These are phyloP conservation scores for Candida nonsorbophila DNA, from an alignment of 805 yeast genomes.

Conservation along the genomic window DNA sequence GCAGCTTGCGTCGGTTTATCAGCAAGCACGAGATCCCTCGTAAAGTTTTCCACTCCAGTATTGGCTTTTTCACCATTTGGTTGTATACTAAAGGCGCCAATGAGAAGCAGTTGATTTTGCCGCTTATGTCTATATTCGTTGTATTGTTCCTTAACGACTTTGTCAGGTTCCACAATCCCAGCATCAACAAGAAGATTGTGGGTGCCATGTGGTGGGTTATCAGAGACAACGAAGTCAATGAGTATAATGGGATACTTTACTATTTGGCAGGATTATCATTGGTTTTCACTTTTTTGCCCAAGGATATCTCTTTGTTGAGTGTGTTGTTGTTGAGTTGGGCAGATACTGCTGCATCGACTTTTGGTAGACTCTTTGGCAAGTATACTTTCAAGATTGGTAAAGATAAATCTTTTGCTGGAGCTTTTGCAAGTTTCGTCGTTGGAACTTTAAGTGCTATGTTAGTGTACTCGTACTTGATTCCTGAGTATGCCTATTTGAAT, in stretches of 20 bases:
- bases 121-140: constrained; percentile 51
- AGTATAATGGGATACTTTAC: constrained; percentile 83
- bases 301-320: constrained; percentile 75
- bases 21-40: constrained; percentile 86
- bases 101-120: constrained; percentile 52
- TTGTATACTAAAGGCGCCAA: constrained; percentile 61
- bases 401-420: constrained; percentile 85
- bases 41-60: constrained; percentile 81
- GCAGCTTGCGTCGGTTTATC: constrained; percentile 31
- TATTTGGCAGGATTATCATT: constrained; percentile 74
- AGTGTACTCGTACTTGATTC: constrained; percentile 71
- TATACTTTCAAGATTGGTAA: constrained; percentile 72
- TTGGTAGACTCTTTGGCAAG: constrained; percentile 83
- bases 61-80: constrained; percentile 76
- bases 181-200: constrained; percentile 66
- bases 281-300: constrained; percentile 65
- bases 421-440: constrained; percentile 73
- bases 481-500: constrained; percentile 49
- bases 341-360: constrained; percentile 93
- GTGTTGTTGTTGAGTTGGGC: constrained; percentile 89
- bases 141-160: constrained; percentile 59
- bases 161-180: constrained; percentile 54
- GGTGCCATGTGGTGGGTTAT: constrained; percentile 70
- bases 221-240: constrained; percentile 72
- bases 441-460: constrained; percentile 65